phyloP scores from a whole-genome alignment of 1,284 basidiomycete species.

The Tausonia pullulans region DNA sequence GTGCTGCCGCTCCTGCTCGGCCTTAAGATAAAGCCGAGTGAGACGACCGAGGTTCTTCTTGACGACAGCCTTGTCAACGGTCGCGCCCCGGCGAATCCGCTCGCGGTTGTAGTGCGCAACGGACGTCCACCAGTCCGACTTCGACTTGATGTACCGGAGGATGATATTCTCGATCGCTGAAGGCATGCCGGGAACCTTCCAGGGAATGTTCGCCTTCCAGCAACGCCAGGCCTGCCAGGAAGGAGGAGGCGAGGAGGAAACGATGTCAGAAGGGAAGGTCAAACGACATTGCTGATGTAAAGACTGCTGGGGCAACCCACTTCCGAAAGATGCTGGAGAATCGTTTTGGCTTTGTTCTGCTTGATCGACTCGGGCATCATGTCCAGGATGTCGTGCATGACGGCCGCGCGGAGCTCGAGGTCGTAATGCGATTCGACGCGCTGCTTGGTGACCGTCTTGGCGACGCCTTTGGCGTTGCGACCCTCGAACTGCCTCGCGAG shows the following conservation, averaged over 20 bases:
- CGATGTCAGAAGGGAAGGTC: conserved; percentile 2
- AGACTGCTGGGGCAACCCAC: conserved; percentile 30
- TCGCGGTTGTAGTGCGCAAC: conserved; percentile 53
- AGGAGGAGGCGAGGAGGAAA: background rate
- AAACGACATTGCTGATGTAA: background rate
- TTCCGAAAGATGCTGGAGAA: conserved; percentile 92
- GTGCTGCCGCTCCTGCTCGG: conserved; percentile 94
- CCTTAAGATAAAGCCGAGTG: conserved; percentile 77
- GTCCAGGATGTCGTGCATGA: conserved; percentile 98
- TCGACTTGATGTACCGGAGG: conserved; percentile 96
- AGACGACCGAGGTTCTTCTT: conserved; percentile 40
- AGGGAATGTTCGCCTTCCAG: conserved; percentile 91
- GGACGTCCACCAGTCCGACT: conserved; percentile 98
- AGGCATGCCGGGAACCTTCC: conserved; percentile 60
- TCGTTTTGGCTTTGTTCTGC: conserved; percentile 98
- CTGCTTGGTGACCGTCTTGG: conserved; percentile 90
- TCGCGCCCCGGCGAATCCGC: conserved; percentile 66
- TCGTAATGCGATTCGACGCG: conserved; percentile 98
- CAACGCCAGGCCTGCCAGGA: conserved; percentile 72
- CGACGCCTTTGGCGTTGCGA: conserved; percentile 88
- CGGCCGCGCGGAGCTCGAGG: conserved; percentile 90
- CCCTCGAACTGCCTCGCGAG: conserved; percentile 97
- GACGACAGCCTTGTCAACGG: conserved; percentile 93
- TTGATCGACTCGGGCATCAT: conserved; percentile 89
- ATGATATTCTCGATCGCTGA: conserved; percentile 99